Evolutionary conservation across 106 monocot genomes (phyloP).

Genomic region (Ottelia alismoides): DNA sequence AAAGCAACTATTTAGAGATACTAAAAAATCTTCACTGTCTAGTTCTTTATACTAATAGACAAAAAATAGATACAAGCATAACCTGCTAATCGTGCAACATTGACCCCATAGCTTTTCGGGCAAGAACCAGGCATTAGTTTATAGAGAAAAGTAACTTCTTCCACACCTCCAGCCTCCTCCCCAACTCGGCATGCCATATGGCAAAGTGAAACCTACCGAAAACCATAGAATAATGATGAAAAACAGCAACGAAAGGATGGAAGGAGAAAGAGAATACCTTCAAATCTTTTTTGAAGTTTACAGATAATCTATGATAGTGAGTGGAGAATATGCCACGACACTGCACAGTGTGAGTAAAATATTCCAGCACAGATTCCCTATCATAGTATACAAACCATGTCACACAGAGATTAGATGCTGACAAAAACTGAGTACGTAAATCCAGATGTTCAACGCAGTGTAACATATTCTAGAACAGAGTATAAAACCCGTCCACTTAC

Average conservation of each 20-base stretch:
- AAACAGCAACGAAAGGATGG: too few species aligned
- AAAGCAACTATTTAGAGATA: too few species aligned
- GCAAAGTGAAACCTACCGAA: slow-evolving; percentile 69
- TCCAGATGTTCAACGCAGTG: too few species aligned
- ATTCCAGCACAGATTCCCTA: slow-evolving; percentile 74
- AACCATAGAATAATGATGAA: too few species aligned
- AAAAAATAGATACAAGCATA: too few species aligned
- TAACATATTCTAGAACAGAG: too few species aligned
- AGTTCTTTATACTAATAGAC: too few species aligned
- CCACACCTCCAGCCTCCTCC: slow-evolving; percentile 37
- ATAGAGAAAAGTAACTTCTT: slow-evolving; percentile 92
- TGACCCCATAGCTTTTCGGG: slow-evolving; percentile 95
- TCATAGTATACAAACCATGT: too few species aligned
- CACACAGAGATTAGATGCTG: too few species aligned
- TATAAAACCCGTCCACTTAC: too few species aligned
- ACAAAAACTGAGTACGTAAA: too few species aligned
- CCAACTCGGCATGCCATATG: slow-evolving; percentile 95
- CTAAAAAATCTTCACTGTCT: too few species aligned
- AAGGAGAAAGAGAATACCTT: slow-evolving; percentile 39
- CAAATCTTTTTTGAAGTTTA: slow-evolving; percentile 42
- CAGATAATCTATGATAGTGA: slow-evolving; percentile 76
- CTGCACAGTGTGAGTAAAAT: slow-evolving; percentile 40
- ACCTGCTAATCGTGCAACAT: slow-evolving; percentile 97
- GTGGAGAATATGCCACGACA: slow-evolving; percentile 95
- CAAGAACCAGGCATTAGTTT: slow-evolving; percentile 65